Evolutionary conservation across 2,329 filamentous ascomycete genomes (phyloP).

Genomic region (Pseudocercospora vitis): DNA sequence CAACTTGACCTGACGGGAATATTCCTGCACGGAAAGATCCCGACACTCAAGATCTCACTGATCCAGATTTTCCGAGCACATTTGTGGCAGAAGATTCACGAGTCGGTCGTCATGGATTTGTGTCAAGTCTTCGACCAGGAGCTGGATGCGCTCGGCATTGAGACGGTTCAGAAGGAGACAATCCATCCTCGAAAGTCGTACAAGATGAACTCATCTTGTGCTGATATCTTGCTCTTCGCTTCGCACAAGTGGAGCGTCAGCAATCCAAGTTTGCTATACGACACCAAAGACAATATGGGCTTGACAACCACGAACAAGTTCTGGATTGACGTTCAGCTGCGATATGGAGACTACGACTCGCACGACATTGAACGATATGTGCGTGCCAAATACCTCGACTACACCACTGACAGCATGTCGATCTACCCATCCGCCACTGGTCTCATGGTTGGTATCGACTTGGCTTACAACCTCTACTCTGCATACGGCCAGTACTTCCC

Average conservation of each 20-base stretch:
- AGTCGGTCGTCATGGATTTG: conserved; percentile 97
- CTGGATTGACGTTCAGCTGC: conserved; percentile 95
- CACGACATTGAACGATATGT: conserved; percentile 98
- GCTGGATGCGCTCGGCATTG: conserved; percentile 89
- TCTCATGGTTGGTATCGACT: conserved; percentile 95
- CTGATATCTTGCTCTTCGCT: conserved; percentile 93
- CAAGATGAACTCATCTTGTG: conserved; percentile 99
- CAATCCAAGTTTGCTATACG: conserved; percentile 85
- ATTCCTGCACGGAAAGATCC: conserved; percentile 98
- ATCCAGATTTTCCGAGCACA: conserved; percentile 99
- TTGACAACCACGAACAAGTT: conserved; percentile 97
- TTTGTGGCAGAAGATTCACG: conserved; percentile 99
- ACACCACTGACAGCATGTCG: conserved; percentile 97
- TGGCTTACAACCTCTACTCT: conserved; percentile 97
- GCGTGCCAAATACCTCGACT: conserved; percentile 96
- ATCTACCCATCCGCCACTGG: conserved; percentile 97
- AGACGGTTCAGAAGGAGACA: conserved; percentile 97
- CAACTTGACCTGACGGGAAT: conserved; percentile 97
- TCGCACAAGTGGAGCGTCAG: conserved; percentile 99
- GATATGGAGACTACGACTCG: conserved; percentile 97
- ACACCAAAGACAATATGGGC: conserved; percentile 94
- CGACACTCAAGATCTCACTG: conserved; percentile 93
- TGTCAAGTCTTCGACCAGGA: conserved; percentile 99
- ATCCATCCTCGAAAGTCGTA: conserved; percentile 99
- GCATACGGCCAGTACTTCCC: conserved; percentile 99